Base-by-base conservation (phyloP, 2,329 filamentous ascomycete species). In the Sporothrix globosa region DNA sequence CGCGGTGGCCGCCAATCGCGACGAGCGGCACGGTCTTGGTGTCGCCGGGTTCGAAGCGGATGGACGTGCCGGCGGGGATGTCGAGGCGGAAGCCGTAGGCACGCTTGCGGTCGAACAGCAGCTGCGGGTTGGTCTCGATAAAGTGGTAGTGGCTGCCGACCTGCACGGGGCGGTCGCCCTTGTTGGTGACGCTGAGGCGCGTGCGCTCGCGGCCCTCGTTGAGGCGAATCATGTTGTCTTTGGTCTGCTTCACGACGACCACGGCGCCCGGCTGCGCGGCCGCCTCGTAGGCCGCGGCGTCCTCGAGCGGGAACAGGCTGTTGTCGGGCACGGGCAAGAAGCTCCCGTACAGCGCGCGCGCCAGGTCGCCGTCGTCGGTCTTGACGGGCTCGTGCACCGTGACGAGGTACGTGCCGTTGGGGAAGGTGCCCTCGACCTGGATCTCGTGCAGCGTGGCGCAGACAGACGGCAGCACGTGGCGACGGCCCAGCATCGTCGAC, bases 101-200 rank as follows among this genome's bases (percentile, higher is more conserved):
- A 74, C 88, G 88, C 66, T 88, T 82, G 34, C 95, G 92, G 80
- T 98, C 95, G 79, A 98, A 98, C 73, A 92, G 88, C 67, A 98
- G 86, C 79, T 92, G 88, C 0, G 93, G 92, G 80, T 98, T 98
- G n/a, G 90, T 91, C 82, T 98, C 95, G 77, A 97, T 88, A 79
- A 98, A 97, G 81, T 97, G 95, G 79, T 97, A 98, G 81, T 98
- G 95, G 44, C 93, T 97, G 44, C 95, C 95, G 72, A 94, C 91
- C 84, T 97, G 94, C 72, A 97, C 91, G 1, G 95, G 95, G 44
- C 95, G 85, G 80, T 98, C 95, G 7, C 95, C 95, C 76, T 87
- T 92, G 80, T 92, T 97, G 73, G 90, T 93, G 53, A 98, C 92
- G 77, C 84, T 88, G 52, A 98, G 82, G 72, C 82, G 85, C 73